Evolutionary conservation across 768 basidiomycete species (phyloP), one percentile per base, ranked within the genome.

Genomic region (Podaxis sp.): DNA sequence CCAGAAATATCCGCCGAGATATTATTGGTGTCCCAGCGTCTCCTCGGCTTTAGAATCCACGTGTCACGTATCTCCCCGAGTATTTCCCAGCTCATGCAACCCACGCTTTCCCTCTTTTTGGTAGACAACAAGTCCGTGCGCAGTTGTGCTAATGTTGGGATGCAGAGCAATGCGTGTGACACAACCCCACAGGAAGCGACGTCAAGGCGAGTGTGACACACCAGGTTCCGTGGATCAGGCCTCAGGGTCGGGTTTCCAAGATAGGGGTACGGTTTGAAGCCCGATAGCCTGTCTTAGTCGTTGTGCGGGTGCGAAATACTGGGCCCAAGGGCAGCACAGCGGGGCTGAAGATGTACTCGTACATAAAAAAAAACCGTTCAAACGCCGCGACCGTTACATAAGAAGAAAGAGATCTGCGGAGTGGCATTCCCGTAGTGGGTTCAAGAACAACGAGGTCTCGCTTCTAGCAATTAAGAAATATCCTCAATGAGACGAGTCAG

Each of bases 1-100:
- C 24, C n/a, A 51, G 24, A 59, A 58, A 59, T 15, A 25, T 25
- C 54, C 33, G 38, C 36, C 36, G 38, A 40, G 36, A 24, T 55
- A 40, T 24, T 43, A n/a, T 33, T 51, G 33, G 46, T 57, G 24
- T 49, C 8, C 19, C 12, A 38, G 33, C 5, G 47, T 51, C 29
- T 59, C 57, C 57, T 59, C 57, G 57, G 57, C 19, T 51, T 59
- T 51, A 50, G 57, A 49, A 38, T 36, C 29, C 49, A 52, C 57
- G 36, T 59, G 57, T 51, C 22, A 24, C 6, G 24, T 51, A 25
- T 24, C 40, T n/a, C 15, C 2, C n/a, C 8, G 22, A 51, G 57
- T 13, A 12, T 50, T 38, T 41, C 27, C 36, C 49, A 50, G 15
- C 49, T 40, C 33, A n/a, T 37, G 17, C 41, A 43, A 43, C 41